Evolutionary conservation across 805 yeast species (phyloP).

Genomic region (Saccharomycopsis vini): DNA sequence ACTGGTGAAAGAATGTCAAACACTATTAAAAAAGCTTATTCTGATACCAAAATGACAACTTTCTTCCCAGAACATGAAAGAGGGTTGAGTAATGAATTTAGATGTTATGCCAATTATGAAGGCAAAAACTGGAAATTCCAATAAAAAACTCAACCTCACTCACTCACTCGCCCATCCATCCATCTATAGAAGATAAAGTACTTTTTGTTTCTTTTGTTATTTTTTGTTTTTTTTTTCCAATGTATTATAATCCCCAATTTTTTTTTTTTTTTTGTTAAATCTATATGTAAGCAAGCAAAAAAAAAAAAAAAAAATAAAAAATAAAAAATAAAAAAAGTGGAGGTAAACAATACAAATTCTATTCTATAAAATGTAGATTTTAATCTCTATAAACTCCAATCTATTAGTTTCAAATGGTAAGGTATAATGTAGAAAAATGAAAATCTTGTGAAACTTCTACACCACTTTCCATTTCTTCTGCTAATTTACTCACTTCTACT

Average conservation of each 20-base stretch:
- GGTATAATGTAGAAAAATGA: neutral
- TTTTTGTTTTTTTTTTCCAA: too few relatives aligned
- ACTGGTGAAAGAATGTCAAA: conserved; percentile 85
- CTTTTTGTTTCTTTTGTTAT: too few relatives aligned
- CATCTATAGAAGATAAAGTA: too few relatives aligned
- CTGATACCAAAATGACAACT: conserved; percentile 53
- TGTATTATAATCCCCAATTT: neutral
- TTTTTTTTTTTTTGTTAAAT: neutral
- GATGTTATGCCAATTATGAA: conserved; percentile 76
- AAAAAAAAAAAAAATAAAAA: too few relatives aligned
- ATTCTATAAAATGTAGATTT: too few relatives aligned
- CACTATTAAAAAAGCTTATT: conserved; percentile 52
- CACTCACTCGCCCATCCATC: too few relatives aligned
- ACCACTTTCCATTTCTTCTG: conserved; percentile 20
- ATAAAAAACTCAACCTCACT: too few relatives aligned
- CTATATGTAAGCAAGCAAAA: too few relatives aligned
- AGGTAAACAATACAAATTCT: too few relatives aligned
- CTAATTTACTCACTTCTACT: conserved; percentile 7
- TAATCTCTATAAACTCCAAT: too few relatives aligned
- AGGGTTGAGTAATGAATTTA: conserved; percentile 80
- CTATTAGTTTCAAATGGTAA: conserved; percentile 12
- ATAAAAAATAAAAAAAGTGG: too few relatives aligned
- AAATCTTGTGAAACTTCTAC: conserved; percentile 24
- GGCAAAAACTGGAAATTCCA: conserved; percentile 55
- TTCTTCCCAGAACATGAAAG: conserved; percentile 76